Percentiles rank a stretch among this genome's conserved stretches.
These are phyloP conservation scores for Cyanidioschyzon merolae DNA, from an alignment of 23 red algal species.

Conservation along the genomic window DNA sequence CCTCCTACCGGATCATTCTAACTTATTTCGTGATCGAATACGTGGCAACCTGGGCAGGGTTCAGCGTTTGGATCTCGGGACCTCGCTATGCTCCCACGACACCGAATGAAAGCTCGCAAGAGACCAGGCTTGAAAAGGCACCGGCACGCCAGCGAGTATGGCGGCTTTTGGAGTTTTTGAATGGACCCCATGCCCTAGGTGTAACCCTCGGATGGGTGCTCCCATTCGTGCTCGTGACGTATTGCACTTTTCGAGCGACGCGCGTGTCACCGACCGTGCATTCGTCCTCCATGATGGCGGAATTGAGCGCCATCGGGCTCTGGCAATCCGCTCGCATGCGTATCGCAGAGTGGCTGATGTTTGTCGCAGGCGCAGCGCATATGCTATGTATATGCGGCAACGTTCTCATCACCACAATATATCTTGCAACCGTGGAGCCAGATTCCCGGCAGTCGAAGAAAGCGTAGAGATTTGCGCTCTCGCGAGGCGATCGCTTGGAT, in stretches of 20 bases:
- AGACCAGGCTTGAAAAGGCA: not conserved
- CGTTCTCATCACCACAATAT: not conserved
- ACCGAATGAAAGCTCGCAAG: not conserved
- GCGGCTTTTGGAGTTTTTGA: not conserved
- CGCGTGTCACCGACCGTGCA: not conserved
- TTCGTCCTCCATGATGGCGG: not conserved
- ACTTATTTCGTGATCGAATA: not conserved
- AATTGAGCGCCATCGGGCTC: not conserved
- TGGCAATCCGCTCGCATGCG: not conserved
- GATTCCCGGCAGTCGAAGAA: not conserved
- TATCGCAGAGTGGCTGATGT: not conserved
- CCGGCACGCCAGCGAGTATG: not conserved
- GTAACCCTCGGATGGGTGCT: not conserved
- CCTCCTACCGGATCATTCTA: not conserved
- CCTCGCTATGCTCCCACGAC: not conserved
- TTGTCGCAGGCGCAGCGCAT: not conserved
- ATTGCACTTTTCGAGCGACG: not conserved
- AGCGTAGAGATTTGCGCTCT: no score
- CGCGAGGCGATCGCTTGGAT: no score
- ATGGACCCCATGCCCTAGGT: not conserved
- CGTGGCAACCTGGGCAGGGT: not conserved
- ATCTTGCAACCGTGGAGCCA: not conserved
- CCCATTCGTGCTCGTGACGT: not conserved
- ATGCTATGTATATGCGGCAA: not conserved
- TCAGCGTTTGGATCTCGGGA: not conserved